Evolutionary conservation across 441 rosid species (phyloP), one percentile per base, ranked within the genome.

Genomic region (Adansonia rubrostipa): DNA sequence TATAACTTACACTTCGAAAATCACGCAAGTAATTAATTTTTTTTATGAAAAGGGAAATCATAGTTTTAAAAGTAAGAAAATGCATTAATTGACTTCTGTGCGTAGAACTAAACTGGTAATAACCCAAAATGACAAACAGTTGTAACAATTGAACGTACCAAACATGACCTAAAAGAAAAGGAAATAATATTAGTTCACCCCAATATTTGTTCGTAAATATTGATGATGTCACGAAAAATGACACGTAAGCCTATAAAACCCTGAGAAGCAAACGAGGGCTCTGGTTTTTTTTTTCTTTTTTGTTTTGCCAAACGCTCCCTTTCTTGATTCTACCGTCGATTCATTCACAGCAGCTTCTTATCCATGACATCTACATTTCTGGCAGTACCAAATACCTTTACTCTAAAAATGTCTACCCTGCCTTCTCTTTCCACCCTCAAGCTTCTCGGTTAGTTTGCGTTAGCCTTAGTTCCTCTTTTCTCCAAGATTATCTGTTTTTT

Each of bases 301-400:
- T 4, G 0, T 22, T n/a, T 45, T 28, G 48, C 57, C 47, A 53
- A 73, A 42, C 53, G 8, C 17, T 9, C 33, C 58, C 9, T 50
- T 63, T 3, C 0, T 22, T 0, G 13, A 58, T 0, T 40, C 1
- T 4, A 14, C 48, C 24, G 6, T n/a, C 50, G 13, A 10, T 48
- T n/a, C 9, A 4, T 48, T n/a, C 9, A 8, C 0, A 71, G 74
- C 44, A 28, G n/a, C 22, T 8, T 53, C 86, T 79, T 80, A 84
- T 75, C 89, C 84, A 88, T 88, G 90, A 90, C 94, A 63, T 82
- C 96, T 28, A 44, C 91, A 36, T 84, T 89, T 69, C 82, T 91
- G 56, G 77, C 92, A 7, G 15, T 83, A 7, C 88, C 95, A 3
- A 86, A 72, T 53, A 82, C 93, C 72, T 80, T 90, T 13, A 79